A percentile compares a stretch with the other conserved stretches of the same genome.
phyloP scores from a whole-genome alignment of 2,329 filamentous ascomycete species.

The Claviceps sp. region DNA sequence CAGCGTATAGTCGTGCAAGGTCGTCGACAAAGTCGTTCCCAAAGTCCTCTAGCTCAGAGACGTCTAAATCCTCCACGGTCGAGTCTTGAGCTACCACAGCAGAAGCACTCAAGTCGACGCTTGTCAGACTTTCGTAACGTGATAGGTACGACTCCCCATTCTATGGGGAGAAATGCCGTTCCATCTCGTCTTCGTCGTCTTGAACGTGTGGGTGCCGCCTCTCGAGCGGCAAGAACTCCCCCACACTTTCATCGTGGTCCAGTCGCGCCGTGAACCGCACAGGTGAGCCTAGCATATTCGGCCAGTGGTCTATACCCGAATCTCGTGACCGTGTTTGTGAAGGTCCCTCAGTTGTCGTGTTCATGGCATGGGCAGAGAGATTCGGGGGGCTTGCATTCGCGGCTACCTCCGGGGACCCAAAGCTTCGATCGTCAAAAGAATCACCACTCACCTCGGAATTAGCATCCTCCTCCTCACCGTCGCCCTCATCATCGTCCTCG shows the following conservation, averaged over 20 bases:
- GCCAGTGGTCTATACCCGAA: slow-evolving; percentile 7
- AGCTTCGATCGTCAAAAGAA: slow-evolving; percentile 20
- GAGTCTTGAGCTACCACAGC: background rate
- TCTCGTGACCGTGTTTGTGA: slow-evolving; percentile 13
- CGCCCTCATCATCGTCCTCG: slow-evolving; percentile 90
- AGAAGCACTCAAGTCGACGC: slow-evolving; percentile 5
- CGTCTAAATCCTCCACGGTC: background rate
- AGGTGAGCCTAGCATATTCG: slow-evolving; percentile 3
- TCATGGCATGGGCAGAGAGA: slow-evolving; percentile 15
- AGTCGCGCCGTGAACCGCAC: slow-evolving; percentile 4
- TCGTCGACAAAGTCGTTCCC: slow-evolving; percentile 17
- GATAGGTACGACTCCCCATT: background rate
- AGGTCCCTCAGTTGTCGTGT: slow-evolving; percentile 19
- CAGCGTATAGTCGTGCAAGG: slow-evolving; percentile 13
- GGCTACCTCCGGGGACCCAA: slow-evolving; percentile 15
- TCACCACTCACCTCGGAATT: slow-evolving; percentile 49
- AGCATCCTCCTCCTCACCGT: slow-evolving; percentile 67
- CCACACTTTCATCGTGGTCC: slow-evolving; percentile 4
- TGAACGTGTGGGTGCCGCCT: background rate
- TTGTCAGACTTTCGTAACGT: slow-evolving; percentile 5
- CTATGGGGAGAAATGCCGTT: slow-evolving; percentile 4
- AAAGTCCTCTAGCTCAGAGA: slow-evolving; percentile 16
- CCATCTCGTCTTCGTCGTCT: background rate
- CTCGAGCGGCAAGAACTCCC: slow-evolving; percentile 1
- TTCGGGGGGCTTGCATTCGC: slow-evolving; percentile 12